phyloP scores from a whole-genome alignment of 805 yeast genomes.

The Blastobotrys robertii region DNA sequence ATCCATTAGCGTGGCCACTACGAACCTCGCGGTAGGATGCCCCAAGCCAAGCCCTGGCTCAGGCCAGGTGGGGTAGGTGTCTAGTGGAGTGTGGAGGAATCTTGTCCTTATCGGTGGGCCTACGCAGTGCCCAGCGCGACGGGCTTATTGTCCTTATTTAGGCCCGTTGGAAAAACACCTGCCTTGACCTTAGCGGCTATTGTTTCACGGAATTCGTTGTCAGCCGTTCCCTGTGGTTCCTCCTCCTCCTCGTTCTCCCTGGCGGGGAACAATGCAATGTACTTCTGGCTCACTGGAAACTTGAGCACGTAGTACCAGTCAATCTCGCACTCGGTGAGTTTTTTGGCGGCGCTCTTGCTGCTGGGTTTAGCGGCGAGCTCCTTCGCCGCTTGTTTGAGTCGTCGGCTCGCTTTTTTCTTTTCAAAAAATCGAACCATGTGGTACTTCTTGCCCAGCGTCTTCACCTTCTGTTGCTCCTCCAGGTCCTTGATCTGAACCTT shows the following conservation, averaged over 20 bases:
- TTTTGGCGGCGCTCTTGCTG: constrained; percentile 22
- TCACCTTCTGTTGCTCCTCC: constrained; percentile 36
- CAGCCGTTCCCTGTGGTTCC: constrained; percentile 15
- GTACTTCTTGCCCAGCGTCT: constrained; percentile 57
- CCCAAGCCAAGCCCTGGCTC: too few species aligned
- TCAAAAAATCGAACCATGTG: constrained; percentile 93
- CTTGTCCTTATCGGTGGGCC: too few species aligned
- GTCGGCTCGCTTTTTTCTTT: constrained; percentile 71
- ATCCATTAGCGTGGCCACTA: too few species aligned
- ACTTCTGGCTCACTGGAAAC: constrained; percentile 73
- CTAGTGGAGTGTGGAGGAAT: too few species aligned
- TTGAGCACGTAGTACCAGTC: constrained; percentile 68
- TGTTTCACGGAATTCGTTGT: constrained; percentile 42
- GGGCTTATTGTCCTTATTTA: constrained; percentile 33
- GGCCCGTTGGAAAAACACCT: constrained; percentile 48
- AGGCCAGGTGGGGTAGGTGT: too few species aligned
- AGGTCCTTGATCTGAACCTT: constrained; percentile 46
- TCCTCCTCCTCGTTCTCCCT: constrained; percentile 25
- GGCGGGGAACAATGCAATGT: constrained; percentile 63
- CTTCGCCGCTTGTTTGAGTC: constrained; percentile 42
- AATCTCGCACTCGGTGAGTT: constrained; percentile 44
- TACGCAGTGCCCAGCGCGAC: neutral
- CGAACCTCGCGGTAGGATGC: too few species aligned
- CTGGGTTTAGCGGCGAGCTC: constrained; percentile 20
- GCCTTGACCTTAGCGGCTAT: constrained; percentile 43